A percentile compares a stretch with the other conserved stretches of the same genome.
phyloP scores from a whole-genome alignment of 805 yeast genomes.

The Starmerella stigmatis region DNA sequence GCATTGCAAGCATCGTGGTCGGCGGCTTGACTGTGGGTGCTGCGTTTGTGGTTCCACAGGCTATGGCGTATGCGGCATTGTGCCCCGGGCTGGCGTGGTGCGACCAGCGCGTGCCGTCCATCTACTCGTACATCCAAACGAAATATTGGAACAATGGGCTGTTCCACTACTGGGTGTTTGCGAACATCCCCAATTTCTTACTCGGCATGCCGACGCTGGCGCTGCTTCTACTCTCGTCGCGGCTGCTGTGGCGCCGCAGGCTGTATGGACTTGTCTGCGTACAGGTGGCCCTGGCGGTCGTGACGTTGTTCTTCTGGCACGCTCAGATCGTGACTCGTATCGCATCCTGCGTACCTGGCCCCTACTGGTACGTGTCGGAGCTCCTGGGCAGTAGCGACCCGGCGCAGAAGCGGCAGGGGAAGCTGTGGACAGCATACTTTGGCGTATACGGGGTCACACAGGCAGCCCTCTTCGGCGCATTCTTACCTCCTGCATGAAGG shows the following conservation, averaged over 20 bases:
- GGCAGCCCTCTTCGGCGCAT: slow-evolving; percentile 64
- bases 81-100: slow-evolving; percentile 74
- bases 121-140: slow-evolving; percentile 61
- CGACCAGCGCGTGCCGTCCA: slow-evolving; percentile 40
- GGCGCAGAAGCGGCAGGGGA: slow-evolving; percentile 26
- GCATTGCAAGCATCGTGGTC: slow-evolving; percentile 31
- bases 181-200: slow-evolving; percentile 72
- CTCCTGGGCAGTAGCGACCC: slow-evolving; percentile 24
- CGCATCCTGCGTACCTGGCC: slow-evolving; percentile 63
- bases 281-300: slow-evolving; percentile 36
- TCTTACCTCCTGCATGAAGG: slow-evolving; percentile 79
- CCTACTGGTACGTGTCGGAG: slow-evolving; percentile 59
- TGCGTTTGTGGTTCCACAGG: slow-evolving; percentile 40
- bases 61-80: slow-evolving; percentile 43
- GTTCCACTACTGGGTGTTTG: slow-evolving; percentile 67
- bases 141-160: slow-evolving; percentile 83
- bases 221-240: slow-evolving; percentile 36
- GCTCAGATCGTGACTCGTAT: slow-evolving; percentile 79
- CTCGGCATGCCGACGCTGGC: slow-evolving; percentile 60
- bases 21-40: slow-evolving; percentile 49
- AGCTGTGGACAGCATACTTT: slow-evolving; percentile 39
- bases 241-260: slow-evolving; percentile 25
- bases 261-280: slow-evolving; percentile 24
- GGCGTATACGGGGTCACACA: slow-evolving; percentile 59
- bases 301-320: slow-evolving; percentile 58